Base-by-base conservation (phyloP, 352 stramenopile species). In the Phytopythium delawarense region DNA sequence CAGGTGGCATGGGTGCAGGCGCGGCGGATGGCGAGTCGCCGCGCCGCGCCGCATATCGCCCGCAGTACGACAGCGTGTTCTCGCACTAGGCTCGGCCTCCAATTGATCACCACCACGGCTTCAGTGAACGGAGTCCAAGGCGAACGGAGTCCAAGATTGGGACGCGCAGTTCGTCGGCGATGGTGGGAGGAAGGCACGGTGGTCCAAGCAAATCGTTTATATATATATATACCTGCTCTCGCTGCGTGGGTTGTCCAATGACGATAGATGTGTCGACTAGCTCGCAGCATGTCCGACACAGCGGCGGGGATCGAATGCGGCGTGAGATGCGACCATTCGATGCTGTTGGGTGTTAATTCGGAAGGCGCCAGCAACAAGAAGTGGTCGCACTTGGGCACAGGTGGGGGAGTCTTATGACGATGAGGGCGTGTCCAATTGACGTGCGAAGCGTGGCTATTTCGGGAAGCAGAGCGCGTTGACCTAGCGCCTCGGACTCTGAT, bases 41-140 rank as follows among this genome's bases (percentile, higher is more conserved):
- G 65, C 60, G 30, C 53, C 62, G 30, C 52, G 68, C 48, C 45
- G 42, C 70, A 0, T 91, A 79, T 45, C 74, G 76, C 25, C 79
- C 78, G 50, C 79, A 86, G 39, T 84, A 88, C 57, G 82, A 91
- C 63, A 89, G 67, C 56, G 72, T 89, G 4, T 91, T 88, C 52
- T 79, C 76, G 23, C 77, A 71, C 46, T 87, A 86, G 40, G 48
- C 12, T 0, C 39, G 23, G 28, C 25, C 4, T 52, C 34, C 21
- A 9, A 32, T 52, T 23, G 46, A 12, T 6, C 42, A 7, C 18
- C 12, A 16, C 21, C 15, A 9, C 12, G 42, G 20, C 20, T 48
- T 50, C 45, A 16, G 13, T 5, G 46, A 9, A 52, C 6, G 16
- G 39, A 20, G 25, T 39, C 34, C 34, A 7, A 4, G 34, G 39